These are phyloP conservation scores for Pseudoscleropodium purum DNA, from an alignment of 225 moss, liverwort and hornwort species.

Conservation along the genomic window DNA sequence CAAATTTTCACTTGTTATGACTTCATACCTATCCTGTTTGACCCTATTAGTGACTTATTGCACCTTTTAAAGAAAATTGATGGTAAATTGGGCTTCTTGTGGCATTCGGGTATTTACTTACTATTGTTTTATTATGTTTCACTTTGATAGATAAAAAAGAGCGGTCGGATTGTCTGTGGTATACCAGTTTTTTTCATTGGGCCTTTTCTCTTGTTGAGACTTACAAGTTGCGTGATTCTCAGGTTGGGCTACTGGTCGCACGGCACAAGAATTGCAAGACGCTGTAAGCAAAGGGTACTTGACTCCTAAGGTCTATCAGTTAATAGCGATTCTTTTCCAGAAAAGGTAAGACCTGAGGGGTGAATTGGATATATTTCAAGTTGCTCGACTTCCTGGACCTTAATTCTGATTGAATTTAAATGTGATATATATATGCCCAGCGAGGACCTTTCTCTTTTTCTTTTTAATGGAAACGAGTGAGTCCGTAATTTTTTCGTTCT, in stretches of 20 bases:
- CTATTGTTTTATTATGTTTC: background rate
- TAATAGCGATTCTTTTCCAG: conserved; percentile 46
- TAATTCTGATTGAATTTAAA: background rate
- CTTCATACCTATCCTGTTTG: background rate
- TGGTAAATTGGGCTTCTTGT: background rate
- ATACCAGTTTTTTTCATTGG: background rate
- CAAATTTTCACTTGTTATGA: background rate
- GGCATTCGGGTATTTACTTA: background rate
- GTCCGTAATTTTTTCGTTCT: background rate
- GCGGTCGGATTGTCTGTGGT: background rate
- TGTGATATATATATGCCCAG: background rate
- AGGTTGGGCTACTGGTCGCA: conserved; percentile 36
- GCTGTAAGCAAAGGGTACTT: conserved; percentile 56
- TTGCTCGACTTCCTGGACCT: background rate
- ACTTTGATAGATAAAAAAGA: background rate
- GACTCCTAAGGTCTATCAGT: conserved; percentile 69
- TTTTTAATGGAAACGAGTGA: background rate
- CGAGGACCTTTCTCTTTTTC: background rate
- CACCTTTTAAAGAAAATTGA: background rate
- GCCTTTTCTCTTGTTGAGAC: background rate
- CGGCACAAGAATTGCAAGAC: conserved; percentile 24
- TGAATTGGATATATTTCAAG: background rate
- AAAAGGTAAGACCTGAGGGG: conserved; percentile 47
- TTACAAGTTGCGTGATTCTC: conserved; percentile 4
- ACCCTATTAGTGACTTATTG: background rate